Evolutionary conservation across 495 filamentous ascomycete genomes (phyloP), one percentile per base, ranked within the genome.

Genomic region (Aspergillus saccharolyticus): DNA sequence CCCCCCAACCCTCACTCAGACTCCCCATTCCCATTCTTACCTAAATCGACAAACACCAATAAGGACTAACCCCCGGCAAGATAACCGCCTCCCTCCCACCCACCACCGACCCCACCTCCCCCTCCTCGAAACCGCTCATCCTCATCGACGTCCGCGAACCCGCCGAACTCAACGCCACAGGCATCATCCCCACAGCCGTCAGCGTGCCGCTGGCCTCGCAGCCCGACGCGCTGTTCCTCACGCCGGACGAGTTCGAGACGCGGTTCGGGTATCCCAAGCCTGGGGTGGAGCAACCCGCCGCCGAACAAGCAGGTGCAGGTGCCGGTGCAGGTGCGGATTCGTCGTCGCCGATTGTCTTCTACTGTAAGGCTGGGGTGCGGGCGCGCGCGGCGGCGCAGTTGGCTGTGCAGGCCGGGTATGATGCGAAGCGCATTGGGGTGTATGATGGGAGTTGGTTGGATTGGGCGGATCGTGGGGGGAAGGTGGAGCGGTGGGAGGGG

Each of bases 381-480:
- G 88, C 87, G 63, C 70, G 78, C 19, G 83, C 88, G 4, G 93
- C 92, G n/a, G 91, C 92, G 21, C 79, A 84, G 65, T 68, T 97
- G 74, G 93, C 93, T 50, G 74, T 75, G 50, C 80, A 87, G 71
- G 84, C 83, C 14, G 93, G 94, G 21, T 97, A 87, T 80, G 71
- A 75, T 60, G 81, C 81, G 4, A 83, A 87, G 33, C 80, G 76
- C 33, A 78, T 92, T 0, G 85, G 84, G 42, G 91, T 96, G 76
- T 96, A 94, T 74, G 76, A 78, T 7, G 93, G 94, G 8, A 94
- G 89, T 74, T 97, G 90, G 91, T 47, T 88, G 61, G 93, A 97
- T 72, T 98, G 93, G 93, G 78, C 75, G 60, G 78, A 66, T 65
- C 88, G 78, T 62, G 86, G 85, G 0, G 89, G 87, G 0, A 70